These are phyloP conservation scores for Colletotrichum viniferum DNA, from an alignment of 2,329 filamentous ascomycete species.

Conservation along the genomic window DNA sequence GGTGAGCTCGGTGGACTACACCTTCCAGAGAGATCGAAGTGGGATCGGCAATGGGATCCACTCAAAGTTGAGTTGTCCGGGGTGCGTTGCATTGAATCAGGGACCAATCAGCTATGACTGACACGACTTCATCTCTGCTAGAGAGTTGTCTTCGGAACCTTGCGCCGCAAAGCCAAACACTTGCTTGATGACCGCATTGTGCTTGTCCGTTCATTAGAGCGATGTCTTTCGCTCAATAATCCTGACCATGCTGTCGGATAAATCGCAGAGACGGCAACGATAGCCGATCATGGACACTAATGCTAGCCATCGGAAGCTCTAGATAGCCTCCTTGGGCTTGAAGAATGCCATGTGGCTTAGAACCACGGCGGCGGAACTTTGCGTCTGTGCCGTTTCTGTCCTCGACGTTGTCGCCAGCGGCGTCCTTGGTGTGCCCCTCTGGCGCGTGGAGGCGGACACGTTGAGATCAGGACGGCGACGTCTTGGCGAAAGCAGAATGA, in stretches of 20 bases:
- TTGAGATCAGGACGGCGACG: not conserved
- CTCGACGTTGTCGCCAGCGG: not conserved
- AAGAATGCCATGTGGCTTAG: not conserved
- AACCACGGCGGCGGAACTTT: not conserved
- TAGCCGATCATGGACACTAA: not conserved
- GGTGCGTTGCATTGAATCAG: not conserved
- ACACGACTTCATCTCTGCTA: not conserved
- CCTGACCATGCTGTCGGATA: not conserved
- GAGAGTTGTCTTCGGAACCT: not conserved
- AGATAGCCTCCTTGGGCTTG: not conserved
- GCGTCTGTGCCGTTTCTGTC: not conserved
- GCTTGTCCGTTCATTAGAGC: not conserved
- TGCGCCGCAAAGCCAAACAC: not conserved
- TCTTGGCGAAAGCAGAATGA: not conserved
- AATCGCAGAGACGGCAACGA: not conserved
- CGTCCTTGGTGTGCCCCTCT: not conserved
- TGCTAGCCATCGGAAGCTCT: not conserved
- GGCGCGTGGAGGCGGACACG: not conserved
- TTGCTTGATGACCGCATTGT: not conserved
- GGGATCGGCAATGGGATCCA: not conserved
- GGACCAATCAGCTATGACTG: slow-evolving; percentile 9
- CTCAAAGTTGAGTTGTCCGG: not conserved
- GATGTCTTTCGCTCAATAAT: not conserved
- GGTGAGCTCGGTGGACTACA: not conserved
- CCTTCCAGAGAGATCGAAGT: not conserved